phyloP scores from a whole-genome alignment of 768 basidiomycete genomes.

The Suillus placidus region DNA sequence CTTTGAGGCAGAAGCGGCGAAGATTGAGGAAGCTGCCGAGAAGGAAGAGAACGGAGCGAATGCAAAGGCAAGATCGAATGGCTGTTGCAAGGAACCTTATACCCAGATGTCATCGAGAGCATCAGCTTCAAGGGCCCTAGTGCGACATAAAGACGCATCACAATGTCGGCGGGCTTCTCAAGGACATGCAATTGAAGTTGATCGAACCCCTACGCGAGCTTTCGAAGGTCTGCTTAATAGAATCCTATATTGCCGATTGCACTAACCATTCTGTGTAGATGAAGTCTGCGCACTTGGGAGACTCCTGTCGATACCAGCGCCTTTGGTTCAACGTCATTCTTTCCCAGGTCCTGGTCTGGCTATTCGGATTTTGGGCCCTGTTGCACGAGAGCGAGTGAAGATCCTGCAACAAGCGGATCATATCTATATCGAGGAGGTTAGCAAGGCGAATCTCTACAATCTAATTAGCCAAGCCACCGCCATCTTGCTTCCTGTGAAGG shows the following conservation, averaged over 20 bases:
- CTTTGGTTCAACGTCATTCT: constrained; percentile 94
- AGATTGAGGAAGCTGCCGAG: constrained; percentile 82
- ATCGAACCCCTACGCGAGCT: constrained; percentile 97
- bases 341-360: constrained; percentile 99
- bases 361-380: constrained; percentile 95
- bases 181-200: constrained; percentile 99
- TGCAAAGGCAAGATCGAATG: constrained; percentile 91
- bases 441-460: constrained; percentile 88
- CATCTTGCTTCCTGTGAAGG: constrained; percentile 92
- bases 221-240: constrained; percentile 79
- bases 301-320: constrained; percentile 39
- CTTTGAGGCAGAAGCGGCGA: constrained; percentile 89
- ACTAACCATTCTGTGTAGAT: no score
- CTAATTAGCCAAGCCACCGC: constrained; percentile 97
- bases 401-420: constrained; percentile 89
- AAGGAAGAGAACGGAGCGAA: constrained; percentile 71
- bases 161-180: constrained; percentile 94
- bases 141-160: constrained; percentile 99
- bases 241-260: no score
- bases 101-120: constrained; percentile 98
- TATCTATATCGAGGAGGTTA: constrained; percentile 98
- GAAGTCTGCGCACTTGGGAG: no score
- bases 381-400: constrained; percentile 89
- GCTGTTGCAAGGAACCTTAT: constrained; percentile 96
- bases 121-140: constrained; percentile 99